Conservation (phyloP, 768 basidiomycete species). For the Pisolithus microcarpus region DNA sequence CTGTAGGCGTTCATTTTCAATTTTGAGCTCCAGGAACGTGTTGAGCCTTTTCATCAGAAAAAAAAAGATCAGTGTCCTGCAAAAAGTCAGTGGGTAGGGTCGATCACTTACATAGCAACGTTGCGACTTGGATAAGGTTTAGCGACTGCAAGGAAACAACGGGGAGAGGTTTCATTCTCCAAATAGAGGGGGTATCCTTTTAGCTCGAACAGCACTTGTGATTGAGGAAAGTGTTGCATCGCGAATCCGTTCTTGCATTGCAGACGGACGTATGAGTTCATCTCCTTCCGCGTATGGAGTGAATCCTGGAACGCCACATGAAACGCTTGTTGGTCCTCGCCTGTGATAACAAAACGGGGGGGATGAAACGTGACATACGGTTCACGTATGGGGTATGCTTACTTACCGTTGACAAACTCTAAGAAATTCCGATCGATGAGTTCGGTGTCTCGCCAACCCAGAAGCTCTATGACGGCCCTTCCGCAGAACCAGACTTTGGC, state of each 20-base stretch:
- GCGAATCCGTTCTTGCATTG: slow-evolving; percentile 37
- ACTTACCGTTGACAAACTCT: slow-evolving; percentile 60
- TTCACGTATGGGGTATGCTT: neutral
- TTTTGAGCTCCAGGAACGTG: slow-evolving; percentile 74
- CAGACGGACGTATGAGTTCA: slow-evolving; percentile 56
- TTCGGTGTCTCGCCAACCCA: slow-evolving; percentile 73
- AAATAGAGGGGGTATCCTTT: slow-evolving; percentile 55
- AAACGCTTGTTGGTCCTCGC: slow-evolving; percentile 47
- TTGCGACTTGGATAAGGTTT: slow-evolving; percentile 74
- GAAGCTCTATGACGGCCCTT: slow-evolving; percentile 57
- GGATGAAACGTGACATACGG: neutral
- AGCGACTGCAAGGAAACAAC: slow-evolving; percentile 69
- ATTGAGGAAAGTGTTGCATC: slow-evolving; percentile 21
- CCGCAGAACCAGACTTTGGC: slow-evolving; percentile 66
- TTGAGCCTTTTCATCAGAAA: slow-evolving; percentile 44
- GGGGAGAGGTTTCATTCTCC: slow-evolving; percentile 32
- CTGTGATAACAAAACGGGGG: slow-evolving; percentile 27
- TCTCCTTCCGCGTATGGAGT: slow-evolving; percentile 40
- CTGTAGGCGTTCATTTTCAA: slow-evolving; percentile 78
- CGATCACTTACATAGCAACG: slow-evolving; percentile 49
- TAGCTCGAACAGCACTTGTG: slow-evolving; percentile 63
- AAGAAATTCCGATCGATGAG: slow-evolving; percentile 60
- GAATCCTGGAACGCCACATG: slow-evolving; percentile 46
- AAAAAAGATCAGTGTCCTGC: slow-evolving; percentile 1
- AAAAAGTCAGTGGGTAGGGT: neutral